phyloP scores from a whole-genome alignment of 2,329 filamentous ascomycete species.

The Fusarium foetens region DNA sequence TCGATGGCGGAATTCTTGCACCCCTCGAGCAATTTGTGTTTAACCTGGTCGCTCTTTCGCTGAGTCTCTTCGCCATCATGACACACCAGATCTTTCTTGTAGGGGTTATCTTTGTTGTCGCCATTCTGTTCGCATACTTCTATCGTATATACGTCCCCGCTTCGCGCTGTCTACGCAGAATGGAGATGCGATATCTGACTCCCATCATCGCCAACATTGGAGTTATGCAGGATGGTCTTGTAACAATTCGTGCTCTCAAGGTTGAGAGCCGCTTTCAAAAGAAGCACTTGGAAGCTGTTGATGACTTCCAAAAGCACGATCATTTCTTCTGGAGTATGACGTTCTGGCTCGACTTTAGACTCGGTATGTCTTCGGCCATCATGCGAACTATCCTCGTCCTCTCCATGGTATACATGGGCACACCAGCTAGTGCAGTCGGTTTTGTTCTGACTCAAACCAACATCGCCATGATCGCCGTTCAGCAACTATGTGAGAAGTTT shows the following conservation, averaged over 20 bases:
- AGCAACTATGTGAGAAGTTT: conserved; percentile 78
- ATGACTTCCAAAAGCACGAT: conserved; percentile 93
- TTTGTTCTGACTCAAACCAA: conserved; percentile 75
- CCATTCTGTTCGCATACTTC: conserved; percentile 74
- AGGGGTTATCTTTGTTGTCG: conserved; percentile 74
- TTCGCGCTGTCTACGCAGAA: conserved; percentile 81
- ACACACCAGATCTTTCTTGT: conserved; percentile 82
- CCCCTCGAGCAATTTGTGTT: conserved; percentile 79
- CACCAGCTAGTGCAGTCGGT: conserved; percentile 81
- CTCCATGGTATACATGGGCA: conserved; percentile 77
- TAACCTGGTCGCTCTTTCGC: conserved; percentile 75
- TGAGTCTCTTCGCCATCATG: conserved; percentile 81
- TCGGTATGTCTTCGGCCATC: conserved; percentile 67
- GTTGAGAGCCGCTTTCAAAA: conserved; percentile 83
- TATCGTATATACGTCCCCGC: conserved; percentile 83
- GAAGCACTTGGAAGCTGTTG: conserved; percentile 81
- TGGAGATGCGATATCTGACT: conserved; percentile 90
- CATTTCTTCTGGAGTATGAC: conserved; percentile 95
- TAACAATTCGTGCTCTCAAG: conserved; percentile 85
- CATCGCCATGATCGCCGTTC: conserved; percentile 51
- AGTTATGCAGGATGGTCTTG: conserved; percentile 84
- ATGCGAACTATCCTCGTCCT: conserved; percentile 79
- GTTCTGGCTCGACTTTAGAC: conserved; percentile 84
- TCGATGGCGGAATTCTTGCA: conserved; percentile 85
- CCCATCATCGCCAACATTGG: conserved; percentile 94